A percentile compares a stretch with the other conserved stretches of the same genome.
Evolutionary conservation across 805 yeast species (phyloP).

Genomic region (Kodamaea restingae): DNA sequence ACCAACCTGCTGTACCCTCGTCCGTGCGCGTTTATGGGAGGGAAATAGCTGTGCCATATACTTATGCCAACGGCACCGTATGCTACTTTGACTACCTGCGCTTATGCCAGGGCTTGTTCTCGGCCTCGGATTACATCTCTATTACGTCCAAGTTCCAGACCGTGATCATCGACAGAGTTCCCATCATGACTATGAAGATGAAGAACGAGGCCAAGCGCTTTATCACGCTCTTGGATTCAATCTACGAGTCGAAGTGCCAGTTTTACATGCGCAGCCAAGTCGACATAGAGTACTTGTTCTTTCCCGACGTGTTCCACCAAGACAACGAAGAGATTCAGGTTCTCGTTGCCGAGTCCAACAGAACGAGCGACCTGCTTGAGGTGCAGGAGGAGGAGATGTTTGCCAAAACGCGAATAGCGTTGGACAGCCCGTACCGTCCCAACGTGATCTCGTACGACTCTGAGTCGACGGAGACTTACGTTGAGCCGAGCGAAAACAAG

Average conservation of each 20-base stretch:
- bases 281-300: slow-evolving; percentile 51
- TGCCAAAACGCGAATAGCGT: slow-evolving; percentile 56
- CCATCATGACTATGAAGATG: slow-evolving; percentile 51
- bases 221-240: slow-evolving; percentile 63
- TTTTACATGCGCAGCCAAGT: slow-evolving; percentile 50
- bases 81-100: slow-evolving; percentile 51
- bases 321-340: slow-evolving; percentile 11
- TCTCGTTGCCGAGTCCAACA: slow-evolving; percentile 13
- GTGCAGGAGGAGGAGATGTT: slow-evolving; percentile 69
- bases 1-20: slow-evolving; percentile 15
- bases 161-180: slow-evolving; percentile 57
- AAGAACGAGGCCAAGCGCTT: slow-evolving; percentile 68
- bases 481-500: slow-evolving; percentile 4
- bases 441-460: slow-evolving; percentile 62
- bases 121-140: slow-evolving; percentile 69
- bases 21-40: slow-evolving; percentile 56
- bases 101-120: slow-evolving; percentile 53
- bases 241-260: slow-evolving; percentile 64
- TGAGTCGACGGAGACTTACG: slow-evolving; percentile 27
- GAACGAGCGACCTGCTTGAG: slow-evolving; percentile 25
- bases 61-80: slow-evolving; percentile 30
- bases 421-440: slow-evolving; percentile 64
- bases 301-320: slow-evolving; percentile 43
- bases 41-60: slow-evolving; percentile 42
- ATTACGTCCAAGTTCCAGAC: slow-evolving; percentile 57